Percentiles rank a stretch among this genome's conserved stretches.
These are phyloP conservation scores for Cladobotryum protrusum DNA, from an alignment of 2,329 filamentous ascomycete species.

Conservation along the genomic window DNA sequence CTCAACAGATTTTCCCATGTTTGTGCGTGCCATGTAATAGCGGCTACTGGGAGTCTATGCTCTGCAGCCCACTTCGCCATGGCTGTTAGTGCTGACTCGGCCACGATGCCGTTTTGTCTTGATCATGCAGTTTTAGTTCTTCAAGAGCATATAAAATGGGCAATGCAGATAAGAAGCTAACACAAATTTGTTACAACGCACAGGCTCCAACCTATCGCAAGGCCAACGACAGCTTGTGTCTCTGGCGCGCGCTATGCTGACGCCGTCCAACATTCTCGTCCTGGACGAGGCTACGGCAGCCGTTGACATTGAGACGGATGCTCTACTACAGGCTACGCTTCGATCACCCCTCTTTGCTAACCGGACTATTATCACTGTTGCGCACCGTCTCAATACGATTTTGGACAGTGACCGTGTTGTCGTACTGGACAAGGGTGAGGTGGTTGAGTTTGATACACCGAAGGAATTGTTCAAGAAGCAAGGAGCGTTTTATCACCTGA, in stretches of 20 bases:
- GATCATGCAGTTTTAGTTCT: background rate
- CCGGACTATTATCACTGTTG: conserved; percentile 95
- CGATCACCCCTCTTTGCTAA: conserved; percentile 69
- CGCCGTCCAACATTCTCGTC: conserved; percentile 93
- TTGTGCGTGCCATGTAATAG: background rate
- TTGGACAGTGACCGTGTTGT: conserved; percentile 83
- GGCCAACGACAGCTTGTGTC: conserved; percentile 93
- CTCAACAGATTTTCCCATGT: background rate
- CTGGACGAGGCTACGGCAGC: conserved; percentile 91
- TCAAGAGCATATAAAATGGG: background rate
- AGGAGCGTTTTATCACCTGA: conserved; percentile 80
- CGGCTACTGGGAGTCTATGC: background rate
- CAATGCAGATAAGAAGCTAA: conserved; percentile 13
- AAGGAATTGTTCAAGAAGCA: conserved; percentile 66
- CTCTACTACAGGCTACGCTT: conserved; percentile 58
- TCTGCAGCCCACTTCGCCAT: background rate
- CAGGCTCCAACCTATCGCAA: conserved; percentile 89
- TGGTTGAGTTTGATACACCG: conserved; percentile 90
- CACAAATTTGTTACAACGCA: conserved; percentile 2
- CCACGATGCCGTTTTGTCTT: background rate
- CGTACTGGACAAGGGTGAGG: conserved; percentile 82
- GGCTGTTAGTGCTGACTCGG: background rate
- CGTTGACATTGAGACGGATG: conserved; percentile 63
- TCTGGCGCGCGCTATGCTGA: conserved; percentile 85
- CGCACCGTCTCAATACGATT: conserved; percentile 97